Evolutionary conservation across 1,284 basidiomycete genomes (phyloP).

Genomic region (Grifola frondosa): DNA sequence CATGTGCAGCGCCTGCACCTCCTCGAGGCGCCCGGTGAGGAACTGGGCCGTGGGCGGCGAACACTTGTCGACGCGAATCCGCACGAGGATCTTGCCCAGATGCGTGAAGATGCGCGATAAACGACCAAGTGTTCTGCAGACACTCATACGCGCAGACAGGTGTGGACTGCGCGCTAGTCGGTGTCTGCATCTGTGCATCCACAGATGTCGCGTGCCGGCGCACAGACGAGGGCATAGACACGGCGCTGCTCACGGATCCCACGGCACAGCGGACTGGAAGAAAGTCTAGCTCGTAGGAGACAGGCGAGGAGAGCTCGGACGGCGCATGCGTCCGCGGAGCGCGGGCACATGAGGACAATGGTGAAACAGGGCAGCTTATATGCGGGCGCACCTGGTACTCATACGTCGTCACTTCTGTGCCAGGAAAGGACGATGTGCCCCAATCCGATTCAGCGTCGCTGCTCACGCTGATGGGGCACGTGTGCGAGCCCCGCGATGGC

Average conservation of each 20-base stretch:
- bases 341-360: too few relatives aligned
- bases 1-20: slow-evolving; percentile 72
- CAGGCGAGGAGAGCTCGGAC: too few relatives aligned
- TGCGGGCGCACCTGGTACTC: background rate
- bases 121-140: too few relatives aligned
- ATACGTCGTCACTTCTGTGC: background rate
- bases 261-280: too few relatives aligned
- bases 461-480: background rate
- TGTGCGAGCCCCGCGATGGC: slow-evolving; percentile 10
- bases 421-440: background rate
- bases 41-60: slow-evolving; percentile 81
- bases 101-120: slow-evolving; percentile 81
- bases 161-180: background rate
- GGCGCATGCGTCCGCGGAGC: too few relatives aligned
- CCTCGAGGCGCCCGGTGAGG: slow-evolving; percentile 76
- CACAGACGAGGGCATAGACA: background rate
- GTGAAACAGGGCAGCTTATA: too few relatives aligned
- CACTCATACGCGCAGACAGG: background rate
- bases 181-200: too few relatives aligned
- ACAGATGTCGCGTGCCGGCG: too few relatives aligned
- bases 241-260: too few relatives aligned
- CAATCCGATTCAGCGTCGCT: background rate
- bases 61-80: slow-evolving; percentile 80
- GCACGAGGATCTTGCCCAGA: slow-evolving; percentile 77
- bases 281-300: background rate